A percentile compares a stretch with the other conserved stretches of the same genome.
phyloP scores from a whole-genome alignment of 2,329 filamentous ascomycete species.

The Phyllosticta capitalensis region DNA sequence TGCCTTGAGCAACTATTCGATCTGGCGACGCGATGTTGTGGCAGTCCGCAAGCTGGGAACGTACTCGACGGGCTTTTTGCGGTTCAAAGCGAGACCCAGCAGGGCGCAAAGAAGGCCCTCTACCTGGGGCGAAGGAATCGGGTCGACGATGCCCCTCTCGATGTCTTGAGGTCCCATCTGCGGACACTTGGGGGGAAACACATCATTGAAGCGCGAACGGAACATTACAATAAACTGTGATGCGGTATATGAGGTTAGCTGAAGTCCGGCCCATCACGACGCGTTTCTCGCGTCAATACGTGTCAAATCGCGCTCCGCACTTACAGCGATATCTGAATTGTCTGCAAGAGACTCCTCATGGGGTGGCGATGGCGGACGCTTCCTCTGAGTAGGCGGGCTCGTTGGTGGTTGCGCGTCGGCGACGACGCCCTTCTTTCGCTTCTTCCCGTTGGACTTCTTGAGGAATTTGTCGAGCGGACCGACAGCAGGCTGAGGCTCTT shows the following conservation, averaged over 20 bases:
- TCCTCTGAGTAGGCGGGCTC: conserved; percentile 47
- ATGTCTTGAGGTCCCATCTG: conserved; percentile 94
- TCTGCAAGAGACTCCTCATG: conserved; percentile 87
- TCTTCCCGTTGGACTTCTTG: conserved; percentile 19
- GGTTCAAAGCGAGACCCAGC: conserved; percentile 78
- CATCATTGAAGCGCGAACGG: conserved; percentile 81
- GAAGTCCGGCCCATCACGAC: conserved; percentile 10
- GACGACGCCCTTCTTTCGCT: conserved; percentile 25
- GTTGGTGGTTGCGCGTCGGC: conserved; percentile 33
- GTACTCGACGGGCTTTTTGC: conserved; percentile 98
- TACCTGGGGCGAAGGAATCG: conserved; percentile 69
- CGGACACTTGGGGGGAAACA: conserved; percentile 75
- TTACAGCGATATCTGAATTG: conserved; percentile 83
- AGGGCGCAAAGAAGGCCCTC: conserved; percentile 86
- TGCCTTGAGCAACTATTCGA: background rate
- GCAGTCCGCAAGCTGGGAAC: conserved; percentile 29
- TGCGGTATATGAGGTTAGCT: conserved; percentile 23
- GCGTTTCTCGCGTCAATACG: conserved; percentile 20
- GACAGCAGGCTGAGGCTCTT: conserved; percentile 36
- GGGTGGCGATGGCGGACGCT: conserved; percentile 76
- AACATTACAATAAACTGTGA: conserved; percentile 95
- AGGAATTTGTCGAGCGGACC: conserved; percentile 17
- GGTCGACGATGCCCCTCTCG: conserved; percentile 72
- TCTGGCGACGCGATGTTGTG: background rate
- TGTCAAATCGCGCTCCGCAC: conserved; percentile 39